phyloP scores from a whole-genome alignment of 192 early-diverging fungal genomes.

The Linnemannia zychae region DNA sequence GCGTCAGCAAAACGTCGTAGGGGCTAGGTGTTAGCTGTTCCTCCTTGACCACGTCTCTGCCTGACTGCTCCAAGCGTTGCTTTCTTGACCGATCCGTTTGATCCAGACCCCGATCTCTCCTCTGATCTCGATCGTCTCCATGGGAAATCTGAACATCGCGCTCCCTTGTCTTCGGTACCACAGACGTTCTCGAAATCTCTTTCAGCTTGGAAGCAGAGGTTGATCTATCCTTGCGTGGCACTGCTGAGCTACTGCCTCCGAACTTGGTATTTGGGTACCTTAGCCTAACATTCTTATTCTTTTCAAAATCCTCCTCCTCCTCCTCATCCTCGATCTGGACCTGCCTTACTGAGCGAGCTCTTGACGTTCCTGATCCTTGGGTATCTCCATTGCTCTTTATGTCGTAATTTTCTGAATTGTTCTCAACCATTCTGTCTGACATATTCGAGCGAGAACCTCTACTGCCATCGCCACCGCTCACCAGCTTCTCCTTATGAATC shows the following conservation, averaged over 20 bases:
- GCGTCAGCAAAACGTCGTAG: background rate
- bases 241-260: background rate
- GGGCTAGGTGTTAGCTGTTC: background rate
- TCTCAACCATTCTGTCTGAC: background rate
- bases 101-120: background rate
- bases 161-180: background rate
- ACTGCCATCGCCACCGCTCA: background rate
- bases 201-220: background rate
- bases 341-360: background rate
- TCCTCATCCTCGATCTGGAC: background rate
- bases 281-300: background rate
- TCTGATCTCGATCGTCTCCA: background rate
- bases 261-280: background rate
- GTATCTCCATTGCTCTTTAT: background rate
- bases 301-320: background rate
- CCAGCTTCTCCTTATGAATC: background rate
- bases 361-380: background rate
- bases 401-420: background rate
- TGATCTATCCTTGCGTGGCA: background rate
- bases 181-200: background rate
- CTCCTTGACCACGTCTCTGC: background rate
- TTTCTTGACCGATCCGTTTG: background rate
- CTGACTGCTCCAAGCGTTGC: background rate
- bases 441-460: background rate
- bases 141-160: background rate